Percentiles rank a stretch among this genome's conserved stretches.
Evolutionary conservation across 208 protist species (phyloP).

Genomic region (Plasmodiophora brassicae): DNA sequence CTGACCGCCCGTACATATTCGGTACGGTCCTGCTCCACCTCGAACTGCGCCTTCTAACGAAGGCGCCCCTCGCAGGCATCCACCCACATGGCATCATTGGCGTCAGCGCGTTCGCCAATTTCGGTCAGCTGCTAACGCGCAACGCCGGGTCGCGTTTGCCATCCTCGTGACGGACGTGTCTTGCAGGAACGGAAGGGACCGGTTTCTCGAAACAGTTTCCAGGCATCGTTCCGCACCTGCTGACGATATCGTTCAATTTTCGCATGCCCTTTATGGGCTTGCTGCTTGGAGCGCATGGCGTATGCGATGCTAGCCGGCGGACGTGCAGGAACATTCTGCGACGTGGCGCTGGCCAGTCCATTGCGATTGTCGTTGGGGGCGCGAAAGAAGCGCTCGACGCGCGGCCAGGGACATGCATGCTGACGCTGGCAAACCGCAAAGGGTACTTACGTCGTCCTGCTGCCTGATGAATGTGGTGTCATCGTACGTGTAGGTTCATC

Average conservation of each 20-base stretch:
- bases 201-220: constrained; percentile 43
- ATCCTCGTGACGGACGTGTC: no score
- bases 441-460: neutral
- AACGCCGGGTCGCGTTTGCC: no score
- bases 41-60: neutral
- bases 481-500: constrained; percentile 36
- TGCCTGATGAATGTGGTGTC: no score
- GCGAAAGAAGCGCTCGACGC: constrained; percentile 54
- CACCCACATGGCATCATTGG: constrained; percentile 59
- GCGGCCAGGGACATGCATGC: constrained; percentile 45
- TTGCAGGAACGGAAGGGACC: constrained; percentile 37
- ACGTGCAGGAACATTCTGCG: constrained; percentile 2
- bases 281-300: neutral
- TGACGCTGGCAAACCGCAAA: constrained; percentile 48
- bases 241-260: constrained; percentile 1
- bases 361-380: constrained; percentile 51
- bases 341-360: neutral
- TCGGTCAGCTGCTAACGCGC: no score
- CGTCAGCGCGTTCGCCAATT: constrained; percentile 40
- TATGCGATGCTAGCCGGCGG: constrained; percentile 21
- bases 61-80: neutral
- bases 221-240: neutral
- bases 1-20: constrained; percentile 49
- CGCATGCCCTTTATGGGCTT: constrained; percentile 5
- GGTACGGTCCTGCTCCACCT: neutral